Evolutionary conservation across 2,329 filamentous ascomycete genomes (phyloP).

Genomic region (Falciphora oryzae): DNA sequence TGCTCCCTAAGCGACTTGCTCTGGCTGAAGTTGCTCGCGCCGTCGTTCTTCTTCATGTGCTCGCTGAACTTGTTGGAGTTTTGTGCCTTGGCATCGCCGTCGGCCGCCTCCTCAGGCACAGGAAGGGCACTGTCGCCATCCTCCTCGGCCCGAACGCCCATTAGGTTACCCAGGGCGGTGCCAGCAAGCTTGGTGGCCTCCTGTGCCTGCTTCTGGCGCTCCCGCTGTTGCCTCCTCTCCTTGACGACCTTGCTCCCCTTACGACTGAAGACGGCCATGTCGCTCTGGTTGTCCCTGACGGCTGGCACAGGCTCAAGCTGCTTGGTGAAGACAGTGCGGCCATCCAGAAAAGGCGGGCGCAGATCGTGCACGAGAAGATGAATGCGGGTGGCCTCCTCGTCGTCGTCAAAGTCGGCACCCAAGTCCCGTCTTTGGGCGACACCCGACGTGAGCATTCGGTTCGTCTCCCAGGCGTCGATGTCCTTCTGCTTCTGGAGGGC

Average conservation of each 20-base stretch:
- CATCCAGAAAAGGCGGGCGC: constrained; percentile 89
- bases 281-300: constrained; percentile 87
- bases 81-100: constrained; percentile 37
- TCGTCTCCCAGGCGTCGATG: constrained; percentile 97
- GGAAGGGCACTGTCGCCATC: constrained; percentile 78
- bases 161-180: constrained; percentile 86
- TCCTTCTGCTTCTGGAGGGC: constrained; percentile 85
- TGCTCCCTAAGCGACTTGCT: constrained; percentile 89
- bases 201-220: constrained; percentile 89
- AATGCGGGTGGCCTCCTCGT: constrained; percentile 82
- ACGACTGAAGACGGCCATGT: constrained; percentile 96
- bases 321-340: constrained; percentile 93
- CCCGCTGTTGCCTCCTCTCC: constrained; percentile 84
- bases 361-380: constrained; percentile 92
- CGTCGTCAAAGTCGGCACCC: constrained; percentile 77
- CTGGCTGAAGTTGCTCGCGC: constrained; percentile 82
- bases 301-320: constrained; percentile 93
- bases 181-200: constrained; percentile 91
- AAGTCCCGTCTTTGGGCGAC: constrained; percentile 86
- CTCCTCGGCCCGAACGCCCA: constrained; percentile 90
- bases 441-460: constrained; percentile 94
- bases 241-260: constrained; percentile 92
- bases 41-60: constrained; percentile 78
- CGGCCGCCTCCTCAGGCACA: constrained; percentile 57
- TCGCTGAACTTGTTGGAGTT: constrained; percentile 72